phyloP scores from a whole-genome alignment of 73 alveolate genomes.

The Halteria grandinella region DNA sequence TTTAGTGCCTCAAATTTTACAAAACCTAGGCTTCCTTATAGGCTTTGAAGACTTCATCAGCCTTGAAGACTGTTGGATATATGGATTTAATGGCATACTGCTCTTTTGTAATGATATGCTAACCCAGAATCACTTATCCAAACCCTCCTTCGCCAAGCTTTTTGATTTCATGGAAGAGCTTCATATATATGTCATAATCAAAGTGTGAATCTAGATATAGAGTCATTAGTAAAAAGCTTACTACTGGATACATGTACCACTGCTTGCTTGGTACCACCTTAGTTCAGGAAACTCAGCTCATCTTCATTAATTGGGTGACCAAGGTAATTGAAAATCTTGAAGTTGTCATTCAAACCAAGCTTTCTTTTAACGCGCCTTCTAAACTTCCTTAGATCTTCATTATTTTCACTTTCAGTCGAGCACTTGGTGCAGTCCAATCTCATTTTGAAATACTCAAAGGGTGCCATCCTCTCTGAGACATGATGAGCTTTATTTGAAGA shows the following conservation, averaged over 20 bases:
- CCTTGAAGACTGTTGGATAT: slow-evolving; percentile 34
- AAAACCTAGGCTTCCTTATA: slow-evolving; percentile 75
- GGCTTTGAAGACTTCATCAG: slow-evolving; percentile 66
- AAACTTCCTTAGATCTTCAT: slow-evolving; percentile 6
- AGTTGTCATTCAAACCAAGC: slow-evolving; percentile 6
- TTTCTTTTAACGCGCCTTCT: slow-evolving; percentile 23
- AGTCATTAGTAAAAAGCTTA: neutral
- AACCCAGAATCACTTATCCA: slow-evolving; percentile 74
- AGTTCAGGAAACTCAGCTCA: slow-evolving; percentile 29
- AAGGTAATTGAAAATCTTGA: slow-evolving; percentile 13
- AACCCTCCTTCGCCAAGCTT: slow-evolving; percentile 82
- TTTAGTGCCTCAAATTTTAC: slow-evolving; percentile 61
- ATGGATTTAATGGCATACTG: slow-evolving; percentile 78
- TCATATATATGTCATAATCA: slow-evolving; percentile 45
- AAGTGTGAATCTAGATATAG: slow-evolving; percentile 7
- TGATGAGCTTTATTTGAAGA: no score
- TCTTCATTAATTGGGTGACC: slow-evolving; percentile 25
- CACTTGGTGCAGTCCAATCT: slow-evolving; percentile 30
- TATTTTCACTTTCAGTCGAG: slow-evolving; percentile 15
- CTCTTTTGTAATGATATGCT: slow-evolving; percentile 56
- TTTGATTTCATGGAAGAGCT: slow-evolving; percentile 38
- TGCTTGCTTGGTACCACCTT: slow-evolving; percentile 4
- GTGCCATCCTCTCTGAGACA: no score
- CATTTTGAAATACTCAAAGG: slow-evolving; percentile 38
- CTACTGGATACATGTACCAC: slow-evolving; percentile 27